Percentiles rank a stretch among this genome's conserved stretches.
Evolutionary conservation across 1,284 basidiomycete genomes (phyloP).

Genomic region (Melampsora larici-populina): DNA sequence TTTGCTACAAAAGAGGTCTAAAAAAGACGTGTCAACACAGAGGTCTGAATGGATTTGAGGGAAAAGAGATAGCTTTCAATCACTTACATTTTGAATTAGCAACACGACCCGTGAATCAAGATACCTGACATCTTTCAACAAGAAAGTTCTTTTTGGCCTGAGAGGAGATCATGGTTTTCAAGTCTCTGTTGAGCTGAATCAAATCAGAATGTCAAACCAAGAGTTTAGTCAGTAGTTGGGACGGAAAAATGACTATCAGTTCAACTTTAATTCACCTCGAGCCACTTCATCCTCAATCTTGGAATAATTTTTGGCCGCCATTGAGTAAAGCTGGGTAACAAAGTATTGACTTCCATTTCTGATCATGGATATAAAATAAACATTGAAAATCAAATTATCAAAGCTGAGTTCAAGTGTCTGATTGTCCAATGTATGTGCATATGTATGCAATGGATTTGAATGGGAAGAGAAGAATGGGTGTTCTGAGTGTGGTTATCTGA

Average conservation of each 20-base stretch:
- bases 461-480: too few relatives aligned
- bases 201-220: conserved; percentile 18
- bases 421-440: too few relatives aligned
- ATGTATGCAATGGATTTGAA: not conserved
- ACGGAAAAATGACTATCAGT: not conserved
- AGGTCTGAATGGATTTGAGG: not conserved
- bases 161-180: conserved; percentile 94
- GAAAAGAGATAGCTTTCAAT: not conserved
- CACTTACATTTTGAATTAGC: conserved; percentile 86
- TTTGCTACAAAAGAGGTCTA: too few relatives aligned
- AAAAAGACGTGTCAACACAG: too few relatives aligned
- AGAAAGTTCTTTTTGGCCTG: conserved; percentile 99
- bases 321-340: conserved; percentile 90
- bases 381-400: not conserved
- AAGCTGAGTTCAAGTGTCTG: too few relatives aligned
- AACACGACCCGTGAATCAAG: conserved; percentile 95
- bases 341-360: conserved; percentile 94
- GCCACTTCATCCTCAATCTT: conserved; percentile 98
- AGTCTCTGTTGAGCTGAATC: conserved; percentile 85
- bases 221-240: too few relatives aligned
- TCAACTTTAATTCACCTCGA: conserved; percentile 61
- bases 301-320: too few relatives aligned
- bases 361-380: not conserved
- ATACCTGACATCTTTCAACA: conserved; percentile 93
- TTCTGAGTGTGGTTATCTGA: too few relatives aligned